These are phyloP conservation scores for Erythrophleum fordii DNA, from an alignment of 306 rosid genomes.

Conservation along the genomic window DNA sequence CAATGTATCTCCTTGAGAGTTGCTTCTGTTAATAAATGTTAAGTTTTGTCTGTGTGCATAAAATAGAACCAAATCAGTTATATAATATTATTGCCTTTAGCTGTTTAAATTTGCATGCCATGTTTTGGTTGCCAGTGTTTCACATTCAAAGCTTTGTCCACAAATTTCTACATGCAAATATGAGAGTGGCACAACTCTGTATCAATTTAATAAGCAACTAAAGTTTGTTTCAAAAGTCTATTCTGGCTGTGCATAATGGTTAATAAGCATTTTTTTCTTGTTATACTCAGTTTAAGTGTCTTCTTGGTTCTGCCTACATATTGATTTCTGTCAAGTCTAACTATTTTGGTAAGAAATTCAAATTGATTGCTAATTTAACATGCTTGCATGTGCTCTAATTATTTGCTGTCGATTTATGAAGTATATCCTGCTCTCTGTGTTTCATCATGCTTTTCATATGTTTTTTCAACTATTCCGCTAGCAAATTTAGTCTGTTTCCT, in stretches of 20 bases:
- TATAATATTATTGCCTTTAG: not conserved
- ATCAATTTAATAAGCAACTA: not conserved
- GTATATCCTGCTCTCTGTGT: slow-evolving; percentile 14
- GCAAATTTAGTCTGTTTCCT: slow-evolving; percentile 27
- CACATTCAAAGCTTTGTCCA: not conserved
- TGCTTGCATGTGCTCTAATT: slow-evolving; percentile 21
- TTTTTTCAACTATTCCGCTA: slow-evolving; percentile 2
- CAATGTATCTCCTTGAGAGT: not conserved
- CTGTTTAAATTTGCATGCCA: too few relatives aligned
- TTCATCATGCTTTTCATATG: slow-evolving; percentile 12
- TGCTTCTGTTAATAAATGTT: not conserved
- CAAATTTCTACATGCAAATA: not conserved
- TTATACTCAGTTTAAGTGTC: not conserved
- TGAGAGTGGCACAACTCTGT: not conserved
- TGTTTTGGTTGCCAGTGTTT: too few relatives aligned
- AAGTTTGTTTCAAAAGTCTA: slow-evolving; percentile 1
- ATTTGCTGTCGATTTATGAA: slow-evolving; percentile 21
- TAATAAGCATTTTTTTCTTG: slow-evolving; percentile 1
- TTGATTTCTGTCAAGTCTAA: too few relatives aligned
- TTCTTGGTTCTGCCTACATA: not conserved
- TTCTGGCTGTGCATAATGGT: not conserved
- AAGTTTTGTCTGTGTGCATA: not conserved
- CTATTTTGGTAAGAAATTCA: not conserved
- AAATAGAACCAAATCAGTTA: not conserved
- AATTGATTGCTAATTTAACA: slow-evolving; percentile 20